Evolutionary conservation across 192 early-diverging fungal genomes (phyloP), one percentile per base, ranked within the genome.

Genomic region (Obelidium mucronatum): DNA sequence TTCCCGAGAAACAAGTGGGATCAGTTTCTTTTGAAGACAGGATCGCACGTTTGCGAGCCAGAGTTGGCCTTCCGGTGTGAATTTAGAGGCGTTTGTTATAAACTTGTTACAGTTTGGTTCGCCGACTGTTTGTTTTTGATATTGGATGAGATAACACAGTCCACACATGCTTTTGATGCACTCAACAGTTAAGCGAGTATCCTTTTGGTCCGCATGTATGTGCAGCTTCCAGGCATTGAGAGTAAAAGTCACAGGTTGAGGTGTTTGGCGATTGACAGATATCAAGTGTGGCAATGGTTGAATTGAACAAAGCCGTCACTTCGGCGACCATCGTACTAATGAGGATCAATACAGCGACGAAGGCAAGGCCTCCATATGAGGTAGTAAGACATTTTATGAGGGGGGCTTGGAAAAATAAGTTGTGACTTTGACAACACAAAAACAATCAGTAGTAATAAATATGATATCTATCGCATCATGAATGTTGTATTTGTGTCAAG

Each of bases 191-290:
- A 3, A 34, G n/a, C 6, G 42, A 13, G 53, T 69, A 69, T 26
- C 67, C 67, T 28, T 15, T 35, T 26, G 67, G 24, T n/a, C 67
- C 67, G 30, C 67, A 69, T 6, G 67, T 40, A 30, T 69, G 67
- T n/a, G 67, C 6, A 15, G 42, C 52, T 48, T 69, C 67, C 11
- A 69, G 67, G 28, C 67, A 69, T 40, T n/a, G 4, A 11, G 34
- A 58, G 42, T 69, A 69, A 31, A 69, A 69, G 44, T 69, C 33
- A 44, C 67, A 69, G 42, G 15, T 69, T 4, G 26, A 34, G 17
- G 67, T 48, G 67, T 53, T 44, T 24, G 67, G 67, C 6, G 39
- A 4, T 13, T 53, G 31, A 44, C 67, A 69, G 26, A 28, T 8
- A 30, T 11, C 17, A 24, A 64, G 24, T 5, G 62, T 36, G 6